phyloP scores from a whole-genome alignment of 2,329 filamentous ascomycete genomes.

The Fusarium sp. region DNA sequence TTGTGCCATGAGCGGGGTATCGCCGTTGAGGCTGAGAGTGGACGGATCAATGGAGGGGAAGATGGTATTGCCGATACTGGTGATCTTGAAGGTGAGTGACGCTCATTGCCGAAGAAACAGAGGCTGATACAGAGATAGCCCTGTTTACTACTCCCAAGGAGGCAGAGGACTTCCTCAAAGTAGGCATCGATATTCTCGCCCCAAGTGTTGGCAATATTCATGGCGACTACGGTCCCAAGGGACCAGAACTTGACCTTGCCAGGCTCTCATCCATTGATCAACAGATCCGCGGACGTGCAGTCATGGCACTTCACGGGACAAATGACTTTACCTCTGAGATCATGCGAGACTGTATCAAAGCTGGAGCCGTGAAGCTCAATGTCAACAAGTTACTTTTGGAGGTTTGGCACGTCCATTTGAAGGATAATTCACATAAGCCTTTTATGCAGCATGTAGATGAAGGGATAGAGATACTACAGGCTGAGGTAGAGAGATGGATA shows the following conservation, averaged over 20 bases:
- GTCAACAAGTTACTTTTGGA: conserved; percentile 64
- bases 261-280: conserved; percentile 50
- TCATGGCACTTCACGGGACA: conserved; percentile 63
- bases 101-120: too few species aligned
- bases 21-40: conserved; percentile 28
- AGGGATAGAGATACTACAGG: conserved; percentile 20
- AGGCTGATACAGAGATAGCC: not conserved
- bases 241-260: conserved; percentile 66
- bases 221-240: conserved; percentile 74
- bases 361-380: conserved; percentile 65
- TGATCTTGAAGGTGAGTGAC: conserved; percentile 52
- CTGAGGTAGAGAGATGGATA: conserved; percentile 31
- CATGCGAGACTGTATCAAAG: conserved; percentile 60
- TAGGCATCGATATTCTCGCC: conserved; percentile 78
- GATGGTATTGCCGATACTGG: conserved; percentile 73
- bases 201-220: conserved; percentile 82
- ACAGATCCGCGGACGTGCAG: conserved; percentile 50
- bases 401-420: conserved; percentile 15
- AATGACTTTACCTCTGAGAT: conserved; percentile 62
- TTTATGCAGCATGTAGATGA: conserved; percentile 22
- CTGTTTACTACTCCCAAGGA: conserved; percentile 72
- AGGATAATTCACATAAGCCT: not conserved
- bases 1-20: conserved; percentile 1
- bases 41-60: conserved; percentile 60
- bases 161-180: conserved; percentile 74